Percentiles rank a stretch among this genome's conserved stretches.
Evolutionary conservation across 495 filamentous ascomycete species (phyloP).

Genomic region (Jackrogersella multiformis): DNA sequence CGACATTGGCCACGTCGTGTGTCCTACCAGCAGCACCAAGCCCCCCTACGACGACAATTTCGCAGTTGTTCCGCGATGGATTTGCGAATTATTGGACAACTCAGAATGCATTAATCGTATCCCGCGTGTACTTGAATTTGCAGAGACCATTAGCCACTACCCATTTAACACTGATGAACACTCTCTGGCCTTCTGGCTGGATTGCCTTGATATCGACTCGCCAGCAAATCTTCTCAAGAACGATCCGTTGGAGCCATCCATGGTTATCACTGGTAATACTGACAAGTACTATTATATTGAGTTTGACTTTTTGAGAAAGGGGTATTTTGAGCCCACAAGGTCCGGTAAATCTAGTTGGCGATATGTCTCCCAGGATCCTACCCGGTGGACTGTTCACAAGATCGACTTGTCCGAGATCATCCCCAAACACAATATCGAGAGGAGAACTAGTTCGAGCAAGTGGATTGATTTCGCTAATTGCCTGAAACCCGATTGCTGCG

Average conservation of each 20-base stretch:
- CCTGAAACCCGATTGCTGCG: background rate
- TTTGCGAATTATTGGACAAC: background rate
- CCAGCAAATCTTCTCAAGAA: no score
- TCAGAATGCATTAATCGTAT: background rate
- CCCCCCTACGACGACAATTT: background rate
- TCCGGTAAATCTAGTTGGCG: background rate
- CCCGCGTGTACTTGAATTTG: background rate
- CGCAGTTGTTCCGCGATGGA: no score
- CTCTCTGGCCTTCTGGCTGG: no score
- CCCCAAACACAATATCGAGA: background rate
- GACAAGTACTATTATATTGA: background rate
- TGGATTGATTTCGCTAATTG: conserved; percentile 2
- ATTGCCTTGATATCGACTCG: no score
- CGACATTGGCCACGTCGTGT: background rate
- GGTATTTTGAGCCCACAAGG: background rate
- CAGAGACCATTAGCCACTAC: background rate
- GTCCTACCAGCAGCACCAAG: background rate
- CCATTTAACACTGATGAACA: no score
- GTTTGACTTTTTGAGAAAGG: background rate
- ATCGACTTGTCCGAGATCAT: background rate
- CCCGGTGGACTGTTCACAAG: background rate
- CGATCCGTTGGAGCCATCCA: background rate
- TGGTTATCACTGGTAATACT: background rate
- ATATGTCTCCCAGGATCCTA: background rate
- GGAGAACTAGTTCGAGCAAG: background rate